Evolutionary conservation across 2,329 filamentous ascomycete species (phyloP).

Genomic region (Pseudocercospora pini-densiflorae): DNA sequence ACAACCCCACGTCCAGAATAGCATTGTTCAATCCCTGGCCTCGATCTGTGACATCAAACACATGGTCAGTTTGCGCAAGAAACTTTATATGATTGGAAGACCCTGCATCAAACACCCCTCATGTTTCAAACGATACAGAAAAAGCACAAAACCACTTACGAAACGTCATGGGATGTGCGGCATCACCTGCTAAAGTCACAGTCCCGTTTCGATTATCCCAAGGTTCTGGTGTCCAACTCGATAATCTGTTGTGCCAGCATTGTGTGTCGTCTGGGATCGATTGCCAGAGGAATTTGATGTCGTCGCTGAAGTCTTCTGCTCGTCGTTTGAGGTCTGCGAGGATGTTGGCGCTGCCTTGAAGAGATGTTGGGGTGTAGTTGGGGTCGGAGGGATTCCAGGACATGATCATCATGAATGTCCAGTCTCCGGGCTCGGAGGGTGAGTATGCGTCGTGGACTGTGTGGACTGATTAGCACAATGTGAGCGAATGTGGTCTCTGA

Average conservation of each 20-base stretch:
- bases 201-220: constrained; percentile 37
- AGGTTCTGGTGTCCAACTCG: constrained; percentile 30
- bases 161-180: constrained; percentile 51
- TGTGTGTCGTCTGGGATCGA: constrained; percentile 24
- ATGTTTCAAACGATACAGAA: neutral
- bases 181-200: constrained; percentile 42
- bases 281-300: constrained; percentile 21
- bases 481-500: neutral
- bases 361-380: constrained; percentile 1
- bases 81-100: neutral
- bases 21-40: constrained; percentile 53
- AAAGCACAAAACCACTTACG: constrained; percentile 13
- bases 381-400: constrained; percentile 19
- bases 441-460: constrained; percentile 23
- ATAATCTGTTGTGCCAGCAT: constrained; percentile 28
- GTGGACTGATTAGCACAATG: neutral
- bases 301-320: constrained; percentile 21
- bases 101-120: neutral
- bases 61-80: neutral
- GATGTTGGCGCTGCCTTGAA: constrained; percentile 15
- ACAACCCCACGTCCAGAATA: constrained; percentile 44
- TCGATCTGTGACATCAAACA: constrained; percentile 40
- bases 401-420: constrained; percentile 30
- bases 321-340: constrained; percentile 21
- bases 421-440: constrained; percentile 19